A percentile compares a stretch with the other conserved stretches of the same genome.
Conservation (phyloP, 768 basidiomycete species). For the Exsudoporus frostii region DNA sequence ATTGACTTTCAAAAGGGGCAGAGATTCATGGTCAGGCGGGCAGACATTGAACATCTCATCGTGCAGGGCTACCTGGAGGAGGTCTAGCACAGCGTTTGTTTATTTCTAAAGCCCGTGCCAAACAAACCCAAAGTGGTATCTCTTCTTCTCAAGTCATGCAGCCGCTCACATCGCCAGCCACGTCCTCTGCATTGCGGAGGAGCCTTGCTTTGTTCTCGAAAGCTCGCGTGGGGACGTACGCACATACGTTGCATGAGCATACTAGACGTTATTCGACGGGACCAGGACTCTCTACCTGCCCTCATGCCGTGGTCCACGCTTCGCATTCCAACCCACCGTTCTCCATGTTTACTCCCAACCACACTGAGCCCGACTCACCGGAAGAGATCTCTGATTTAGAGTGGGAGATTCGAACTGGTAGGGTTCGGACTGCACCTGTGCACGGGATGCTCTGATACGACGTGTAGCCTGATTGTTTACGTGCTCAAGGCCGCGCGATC, state of each 20-base stretch:
- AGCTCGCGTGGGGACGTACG: neutral
- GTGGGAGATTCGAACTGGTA: conserved; percentile 78
- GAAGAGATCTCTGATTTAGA: conserved; percentile 58
- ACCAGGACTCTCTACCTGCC: conserved; percentile 17
- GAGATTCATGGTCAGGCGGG: conserved; percentile 81
- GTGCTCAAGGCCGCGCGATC: conserved; percentile 60
- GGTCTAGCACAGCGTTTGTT: conserved; percentile 42
- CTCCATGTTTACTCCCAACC: conserved; percentile 25
- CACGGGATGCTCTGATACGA: conserved; percentile 31
- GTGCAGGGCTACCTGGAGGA: conserved; percentile 92
- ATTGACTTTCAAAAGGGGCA: conserved; percentile 90
- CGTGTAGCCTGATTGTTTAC: conserved; percentile 5
- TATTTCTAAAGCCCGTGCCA: conserved; percentile 23
- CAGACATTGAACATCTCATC: conserved; percentile 92
- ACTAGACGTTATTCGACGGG: conserved; percentile 4
- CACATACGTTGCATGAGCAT: neutral
- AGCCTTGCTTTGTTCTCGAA: neutral
- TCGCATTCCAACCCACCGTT: conserved; percentile 9
- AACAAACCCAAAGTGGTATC: conserved; percentile 14
- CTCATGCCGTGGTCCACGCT: neutral
- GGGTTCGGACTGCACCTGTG: conserved; percentile 10
- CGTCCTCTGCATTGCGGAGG: neutral
- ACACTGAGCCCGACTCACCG: conserved; percentile 6
- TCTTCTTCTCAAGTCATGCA: conserved; percentile 12
- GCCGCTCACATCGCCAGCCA: neutral